Conservation (phyloP, 805 yeast genomes). For the Naumovozyma castellii region DNA sequence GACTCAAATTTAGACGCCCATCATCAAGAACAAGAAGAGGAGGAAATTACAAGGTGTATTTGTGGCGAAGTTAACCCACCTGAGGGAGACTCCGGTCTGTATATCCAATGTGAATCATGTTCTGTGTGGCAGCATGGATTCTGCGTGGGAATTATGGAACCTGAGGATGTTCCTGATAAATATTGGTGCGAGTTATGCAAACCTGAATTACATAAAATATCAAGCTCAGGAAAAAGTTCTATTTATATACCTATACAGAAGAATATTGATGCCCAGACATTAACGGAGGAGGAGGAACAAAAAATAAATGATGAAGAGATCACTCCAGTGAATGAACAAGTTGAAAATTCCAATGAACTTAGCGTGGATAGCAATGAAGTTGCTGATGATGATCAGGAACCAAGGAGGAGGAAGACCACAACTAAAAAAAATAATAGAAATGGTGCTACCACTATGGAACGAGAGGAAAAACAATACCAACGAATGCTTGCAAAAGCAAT, state of each 20-base stretch:
- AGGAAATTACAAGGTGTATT: conserved; percentile 36
- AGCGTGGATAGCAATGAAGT: background rate
- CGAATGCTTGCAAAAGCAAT: conserved; percentile 30
- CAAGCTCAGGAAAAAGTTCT: conserved; percentile 14
- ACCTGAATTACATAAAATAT: conserved; percentile 61
- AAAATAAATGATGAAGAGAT: conserved; percentile 1
- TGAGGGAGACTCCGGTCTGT: conserved; percentile 46
- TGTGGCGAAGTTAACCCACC: conserved; percentile 34
- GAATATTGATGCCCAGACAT: too few relatives aligned
- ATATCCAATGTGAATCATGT: conserved; percentile 80
- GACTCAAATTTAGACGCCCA: background rate
- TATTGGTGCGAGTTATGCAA: conserved; percentile 90
- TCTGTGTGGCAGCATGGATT: conserved; percentile 96
- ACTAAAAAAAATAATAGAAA: conserved; percentile 14
- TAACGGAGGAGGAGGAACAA: conserved; percentile 1
- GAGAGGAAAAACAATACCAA: conserved; percentile 35
- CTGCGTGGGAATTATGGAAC: conserved; percentile 73
- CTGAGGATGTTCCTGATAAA: conserved; percentile 69
- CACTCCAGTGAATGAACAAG: too few relatives aligned
- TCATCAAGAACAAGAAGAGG: conserved; percentile 30
- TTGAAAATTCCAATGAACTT: too few relatives aligned
- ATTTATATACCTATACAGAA: conserved; percentile 33
- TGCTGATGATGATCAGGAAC: background rate
- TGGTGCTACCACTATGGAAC: conserved; percentile 29
- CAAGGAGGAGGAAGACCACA: background rate